Evolutionary conservation across 2,329 filamentous ascomycete genomes (phyloP), one percentile per base, ranked within the genome.

Genomic region (Exophiala sp.): DNA sequence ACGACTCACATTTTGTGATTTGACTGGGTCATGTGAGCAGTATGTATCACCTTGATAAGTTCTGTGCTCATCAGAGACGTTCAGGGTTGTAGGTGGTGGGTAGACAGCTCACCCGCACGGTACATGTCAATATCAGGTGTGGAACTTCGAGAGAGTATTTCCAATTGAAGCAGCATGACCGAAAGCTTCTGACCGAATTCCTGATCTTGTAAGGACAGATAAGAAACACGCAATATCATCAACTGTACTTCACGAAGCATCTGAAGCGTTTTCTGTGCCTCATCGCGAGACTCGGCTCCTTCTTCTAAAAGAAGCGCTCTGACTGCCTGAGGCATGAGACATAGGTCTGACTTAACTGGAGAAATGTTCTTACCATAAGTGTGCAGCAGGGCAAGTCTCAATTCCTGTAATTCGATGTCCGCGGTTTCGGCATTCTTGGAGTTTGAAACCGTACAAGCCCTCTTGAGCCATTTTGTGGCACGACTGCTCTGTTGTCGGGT

Each of bases 401-500:
- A 72, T 46, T 90, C 82, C 19, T 77, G 66, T 1, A 78, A 78
- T 56, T 82, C 77, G 5, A 73, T 68, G 22, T 81, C 81, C 2
- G 85, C 66, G 14, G 69, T 66, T 18, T 81, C 77, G 0, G 79
- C 60, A 7, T 78, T 73, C 47, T 80, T 78, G 16, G 63, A 60
- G 43, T 77, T 74, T 21, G 90, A 70, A 22, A 82, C 61, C 9
- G 80, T 70, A 42, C 79, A 73, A 2, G 86, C 82, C 56, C 86
- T 77, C 48, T 83, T 76, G 0, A 95, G 70, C 93, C 91, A 97
- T 60, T 77, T 81, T 1, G 76, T 64, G 0, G 87, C 84, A 38
- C 75, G 63, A 1, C 68, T 60, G 55, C 74, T 75, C 44, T 85
- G 73, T 6, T 73, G 68, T 44, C 75, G 77, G 2, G 63, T 65